Conservation (phyloP, 192 early-diverging fungal genomes). For the Jimgerdemannia flammicorona region DNA sequence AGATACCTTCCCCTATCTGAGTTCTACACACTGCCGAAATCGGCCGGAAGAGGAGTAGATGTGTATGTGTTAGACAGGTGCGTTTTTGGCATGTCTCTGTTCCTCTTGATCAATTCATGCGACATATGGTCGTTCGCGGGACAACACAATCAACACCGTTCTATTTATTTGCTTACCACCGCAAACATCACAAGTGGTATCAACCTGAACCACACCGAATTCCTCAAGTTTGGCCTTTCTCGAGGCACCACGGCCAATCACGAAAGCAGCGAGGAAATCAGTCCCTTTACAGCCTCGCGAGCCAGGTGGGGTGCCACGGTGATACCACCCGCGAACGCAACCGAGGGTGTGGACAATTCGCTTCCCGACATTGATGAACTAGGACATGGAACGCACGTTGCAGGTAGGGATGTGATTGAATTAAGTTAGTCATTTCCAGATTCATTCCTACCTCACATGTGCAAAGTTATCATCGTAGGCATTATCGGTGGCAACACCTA, state of each 20-base stretch:
- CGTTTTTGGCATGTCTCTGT: not conserved
- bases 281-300: not conserved
- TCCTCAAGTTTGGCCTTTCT: not conserved
- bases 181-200: not conserved
- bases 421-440: constrained; percentile 43
- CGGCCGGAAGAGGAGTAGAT: not conserved
- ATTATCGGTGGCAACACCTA: constrained; percentile 46
- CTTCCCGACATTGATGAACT: not conserved
- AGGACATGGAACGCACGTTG: not conserved
- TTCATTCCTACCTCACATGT: constrained; percentile 25
- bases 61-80: not conserved
- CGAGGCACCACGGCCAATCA: not conserved
- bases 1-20: not conserved
- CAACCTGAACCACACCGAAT: not conserved
- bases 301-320: not conserved
- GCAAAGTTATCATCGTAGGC: constrained; percentile 34
- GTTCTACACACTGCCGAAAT: not conserved
- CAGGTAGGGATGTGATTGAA: not conserved
- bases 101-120: not conserved
- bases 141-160: too few relatives aligned
- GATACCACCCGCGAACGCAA: too few relatives aligned
- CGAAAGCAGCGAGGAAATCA: too few relatives aligned
- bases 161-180: too few relatives aligned
- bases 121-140: too few relatives aligned
- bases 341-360: not conserved